Conservation (phyloP, 176 grass and related monocot species). For the Tuctoria greenei region DNA sequence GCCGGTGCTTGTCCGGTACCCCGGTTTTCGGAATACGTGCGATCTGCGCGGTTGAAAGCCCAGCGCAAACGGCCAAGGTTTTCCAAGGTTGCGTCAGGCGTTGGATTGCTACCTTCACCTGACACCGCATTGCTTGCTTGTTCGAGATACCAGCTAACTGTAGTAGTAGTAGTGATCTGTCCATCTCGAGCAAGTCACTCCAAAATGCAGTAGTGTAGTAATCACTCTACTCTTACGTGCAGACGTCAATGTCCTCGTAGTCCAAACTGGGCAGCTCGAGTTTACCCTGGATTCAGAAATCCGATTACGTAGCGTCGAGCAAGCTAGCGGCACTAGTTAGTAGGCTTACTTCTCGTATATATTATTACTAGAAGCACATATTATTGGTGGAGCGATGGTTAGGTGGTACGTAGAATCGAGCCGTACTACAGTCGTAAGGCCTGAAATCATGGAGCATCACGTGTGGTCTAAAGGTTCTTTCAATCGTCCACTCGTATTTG, state of each 20-base stretch:
- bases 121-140: neutral
- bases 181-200: neutral
- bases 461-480: neutral
- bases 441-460: neutral
- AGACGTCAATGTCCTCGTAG: neutral
- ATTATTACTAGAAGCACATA: neutral
- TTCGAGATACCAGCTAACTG: too few species aligned
- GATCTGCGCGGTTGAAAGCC: neutral
- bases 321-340: neutral
- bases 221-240: neutral
- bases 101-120: neutral
- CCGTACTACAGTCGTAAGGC: neutral
- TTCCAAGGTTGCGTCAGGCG: slow-evolving; percentile 3
- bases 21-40: slow-evolving; percentile 19
- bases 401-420: neutral
- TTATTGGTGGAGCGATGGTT: neutral
- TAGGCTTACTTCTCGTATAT: neutral
- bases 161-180: neutral
- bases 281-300: neutral
- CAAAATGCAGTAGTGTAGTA: neutral
- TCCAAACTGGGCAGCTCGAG: neutral
- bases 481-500: neutral
- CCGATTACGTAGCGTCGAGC: neutral
- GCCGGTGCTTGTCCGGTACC: slow-evolving; percentile 7
- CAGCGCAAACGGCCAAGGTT: neutral